Evolutionary conservation across 2,329 filamentous ascomycete species (phyloP), one percentile per base, ranked within the genome.

Genomic region (Neopestalotiopsis sp.): DNA sequence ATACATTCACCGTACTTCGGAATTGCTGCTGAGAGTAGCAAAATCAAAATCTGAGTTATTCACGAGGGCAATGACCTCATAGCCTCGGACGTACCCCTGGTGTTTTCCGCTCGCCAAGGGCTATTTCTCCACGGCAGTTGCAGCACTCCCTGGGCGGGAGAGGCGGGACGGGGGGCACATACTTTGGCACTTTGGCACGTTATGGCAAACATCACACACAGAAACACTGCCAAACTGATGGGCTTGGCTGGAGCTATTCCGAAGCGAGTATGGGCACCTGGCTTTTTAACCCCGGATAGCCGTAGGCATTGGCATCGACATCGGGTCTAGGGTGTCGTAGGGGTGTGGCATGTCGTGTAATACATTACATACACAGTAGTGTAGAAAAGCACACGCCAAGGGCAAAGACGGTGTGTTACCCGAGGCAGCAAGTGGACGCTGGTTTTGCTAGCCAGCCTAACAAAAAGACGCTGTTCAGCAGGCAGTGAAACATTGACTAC

Each of bases 41-140:
- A 52, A 9, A 52, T n/a, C 13, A 17, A 52, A 52, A 49, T n/a
- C 24, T 28, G 45, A 52, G 17, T 20, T 45, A 52, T 52, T 52
- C 45, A 52, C 45, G 45, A 52, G 45, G 45, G 45, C 45, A 20
- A 52, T 52, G 45, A 52, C 45, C 45, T 52, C 45, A 52, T 52
- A 52, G 45, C 45, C 45, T 52, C 45, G 45, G 45, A 20, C 45
- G 45, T n/a, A 17, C 17, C 45, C 45, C 45, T 20, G 17, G 45
- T 17, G 45, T 52, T 52, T 52, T 52, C 45, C 45, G 45, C 45
- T 52, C 45, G 45, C 45, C 45, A 52, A 52, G 45, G 45, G 45
- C n/a, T 20, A 52, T 52, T 52, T 52, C 45, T 52, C 45, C 45
- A 52, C 45, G 45, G 45, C 45, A 52, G 45, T 52, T 52, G 45